Percentiles rank a stretch among this genome's conserved stretches.
Conservation (phyloP, 129 eudicot genomes). For the Tagetes patula region DNA sequence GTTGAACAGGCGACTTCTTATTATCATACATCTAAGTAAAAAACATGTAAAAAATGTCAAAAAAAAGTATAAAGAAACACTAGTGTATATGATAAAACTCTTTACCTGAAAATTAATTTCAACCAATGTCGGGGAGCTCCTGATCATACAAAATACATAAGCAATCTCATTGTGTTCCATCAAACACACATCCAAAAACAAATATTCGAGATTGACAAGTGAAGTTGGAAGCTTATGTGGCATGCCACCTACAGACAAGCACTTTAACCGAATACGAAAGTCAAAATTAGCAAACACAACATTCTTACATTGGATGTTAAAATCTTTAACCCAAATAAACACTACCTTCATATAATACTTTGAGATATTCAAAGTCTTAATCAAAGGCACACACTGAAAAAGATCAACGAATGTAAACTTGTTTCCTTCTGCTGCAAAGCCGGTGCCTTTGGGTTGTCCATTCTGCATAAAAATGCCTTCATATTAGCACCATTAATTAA, state of each 20-base stretch:
- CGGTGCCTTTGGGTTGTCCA: neutral
- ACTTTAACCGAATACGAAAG: conserved; percentile 1
- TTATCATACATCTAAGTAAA: neutral
- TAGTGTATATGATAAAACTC: neutral
- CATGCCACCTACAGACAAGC: conserved; percentile 14
- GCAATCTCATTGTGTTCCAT: neutral
- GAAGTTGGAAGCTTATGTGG: conserved; percentile 9
- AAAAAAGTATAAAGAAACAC: neutral
- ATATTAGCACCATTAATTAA: neutral
- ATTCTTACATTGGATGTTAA: neutral
- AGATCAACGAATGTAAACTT: conserved; percentile 3
- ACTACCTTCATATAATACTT: conserved; percentile 1
- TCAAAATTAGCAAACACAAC: neutral
- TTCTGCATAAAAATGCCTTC: neutral
- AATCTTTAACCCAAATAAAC: neutral
- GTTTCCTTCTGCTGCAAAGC: neutral
- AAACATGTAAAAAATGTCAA: neutral
- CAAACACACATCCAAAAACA: neutral
- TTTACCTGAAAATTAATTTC: neutral
- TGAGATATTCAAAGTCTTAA: neutral
- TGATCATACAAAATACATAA: neutral
- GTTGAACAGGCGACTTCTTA: neutral
- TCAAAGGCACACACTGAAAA: conserved; percentile 4
- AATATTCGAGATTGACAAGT: neutral
- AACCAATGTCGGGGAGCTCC: conserved; percentile 2